Conservation (phyloP, 257 asterid genomes). For the Vinca minor region DNA sequence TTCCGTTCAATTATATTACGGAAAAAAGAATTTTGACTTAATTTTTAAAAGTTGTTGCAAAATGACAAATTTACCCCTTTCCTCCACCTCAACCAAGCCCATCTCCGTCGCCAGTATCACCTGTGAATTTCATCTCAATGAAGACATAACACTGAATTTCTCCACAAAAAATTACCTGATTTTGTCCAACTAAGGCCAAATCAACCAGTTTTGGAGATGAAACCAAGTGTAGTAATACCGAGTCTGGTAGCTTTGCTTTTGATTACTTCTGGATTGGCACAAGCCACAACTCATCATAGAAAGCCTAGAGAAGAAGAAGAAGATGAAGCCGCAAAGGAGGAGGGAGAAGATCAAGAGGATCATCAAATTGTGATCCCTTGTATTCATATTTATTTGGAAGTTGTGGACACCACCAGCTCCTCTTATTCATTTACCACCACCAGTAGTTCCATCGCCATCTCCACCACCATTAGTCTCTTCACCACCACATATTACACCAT, state of each 20-base stretch:
- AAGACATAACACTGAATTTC: not conserved
- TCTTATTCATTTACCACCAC: constrained; percentile 8
- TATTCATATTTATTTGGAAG: constrained; percentile 23
- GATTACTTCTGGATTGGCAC: constrained; percentile 26
- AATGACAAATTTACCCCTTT: too few relatives aligned
- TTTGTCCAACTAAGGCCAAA: not conserved
- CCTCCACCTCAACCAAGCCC: too few relatives aligned
- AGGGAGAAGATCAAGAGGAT: constrained; percentile 16
- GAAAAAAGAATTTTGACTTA: too few relatives aligned
- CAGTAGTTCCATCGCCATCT: constrained; percentile 5
- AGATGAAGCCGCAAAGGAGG: constrained; percentile 21
- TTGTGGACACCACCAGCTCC: constrained; percentile 33
- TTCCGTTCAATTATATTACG: too few relatives aligned
- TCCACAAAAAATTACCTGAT: not conserved
- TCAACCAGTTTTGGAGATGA: constrained; percentile 20
- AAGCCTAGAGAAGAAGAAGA: constrained; percentile 19
- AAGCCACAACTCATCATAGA: constrained; percentile 21
- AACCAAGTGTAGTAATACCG: constrained; percentile 9
- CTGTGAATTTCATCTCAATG: not conserved
- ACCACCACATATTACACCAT: constrained; percentile 19
- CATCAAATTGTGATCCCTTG: constrained; percentile 27
- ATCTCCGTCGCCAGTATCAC: too few relatives aligned
- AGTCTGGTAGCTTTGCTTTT: constrained; percentile 27
- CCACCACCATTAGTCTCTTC: too few relatives aligned
- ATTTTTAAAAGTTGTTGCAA: too few relatives aligned